These are phyloP conservation scores for Hypomyces perniciosus DNA, from an alignment of 2,329 filamentous ascomycete species.

Conservation along the genomic window DNA sequence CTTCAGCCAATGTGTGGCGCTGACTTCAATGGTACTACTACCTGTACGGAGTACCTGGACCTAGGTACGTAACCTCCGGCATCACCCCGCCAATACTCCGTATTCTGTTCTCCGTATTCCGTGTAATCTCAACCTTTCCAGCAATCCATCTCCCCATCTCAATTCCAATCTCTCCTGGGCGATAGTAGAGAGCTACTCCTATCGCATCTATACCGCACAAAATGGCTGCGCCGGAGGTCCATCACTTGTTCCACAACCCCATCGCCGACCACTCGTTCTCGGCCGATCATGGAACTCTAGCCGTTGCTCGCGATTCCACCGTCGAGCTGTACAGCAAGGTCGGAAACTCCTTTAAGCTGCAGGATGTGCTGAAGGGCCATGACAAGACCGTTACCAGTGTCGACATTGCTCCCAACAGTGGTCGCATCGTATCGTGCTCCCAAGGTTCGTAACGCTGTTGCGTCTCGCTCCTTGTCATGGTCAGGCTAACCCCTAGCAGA, in stretches of 20 bases:
- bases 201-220: constrained; percentile 33
- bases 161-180: constrained; percentile 26
- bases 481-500: constrained; percentile 46
- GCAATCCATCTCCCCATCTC: constrained; percentile 16
- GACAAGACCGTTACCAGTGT: constrained; percentile 96
- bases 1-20: constrained; percentile 14
- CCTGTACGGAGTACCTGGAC: background rate
- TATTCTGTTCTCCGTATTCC: background rate
- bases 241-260: constrained; percentile 93
- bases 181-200: constrained; percentile 91
- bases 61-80: constrained; percentile 13
- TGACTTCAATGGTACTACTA: background rate
- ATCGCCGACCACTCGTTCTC: constrained; percentile 99
- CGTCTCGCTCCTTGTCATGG: constrained; percentile 9
- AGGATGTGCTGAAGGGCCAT: constrained; percentile 91
- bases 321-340: constrained; percentile 79
- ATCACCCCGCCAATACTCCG: constrained; percentile 14
- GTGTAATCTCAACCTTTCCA: constrained; percentile 3
- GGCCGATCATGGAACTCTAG: constrained; percentile 78
- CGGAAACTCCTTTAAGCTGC: constrained; percentile 71
- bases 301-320: constrained; percentile 82
- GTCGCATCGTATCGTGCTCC: constrained; percentile 94
- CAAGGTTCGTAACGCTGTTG: constrained; percentile 56
- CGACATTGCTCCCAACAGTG: constrained; percentile 84
- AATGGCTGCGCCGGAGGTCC: constrained; percentile 85